Conservation (phyloP, 768 basidiomycete genomes). For the Lanmaoa rubissima region DNA sequence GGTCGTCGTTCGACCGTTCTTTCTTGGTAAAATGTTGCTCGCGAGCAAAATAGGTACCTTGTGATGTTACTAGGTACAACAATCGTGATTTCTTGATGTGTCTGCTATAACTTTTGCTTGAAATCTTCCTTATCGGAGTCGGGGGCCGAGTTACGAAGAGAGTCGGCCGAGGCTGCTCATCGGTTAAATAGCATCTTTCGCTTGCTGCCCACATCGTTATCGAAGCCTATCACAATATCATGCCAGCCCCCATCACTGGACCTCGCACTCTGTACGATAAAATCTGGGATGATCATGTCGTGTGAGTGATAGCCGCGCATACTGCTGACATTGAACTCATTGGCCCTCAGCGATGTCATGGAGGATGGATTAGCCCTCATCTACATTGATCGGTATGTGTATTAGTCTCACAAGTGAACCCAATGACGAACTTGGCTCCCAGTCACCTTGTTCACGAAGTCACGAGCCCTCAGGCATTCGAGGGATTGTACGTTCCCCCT, state of each 20-base stretch:
- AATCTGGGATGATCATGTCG: slow-evolving; percentile 96
- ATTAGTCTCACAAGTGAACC: neutral
- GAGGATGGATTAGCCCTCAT: slow-evolving; percentile 77
- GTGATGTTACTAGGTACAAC: too few species aligned
- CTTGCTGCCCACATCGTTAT: neutral
- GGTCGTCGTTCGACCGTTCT: too few species aligned
- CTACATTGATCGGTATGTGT: slow-evolving; percentile 73
- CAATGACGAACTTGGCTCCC: neutral
- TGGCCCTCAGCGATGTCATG: slow-evolving; percentile 54
- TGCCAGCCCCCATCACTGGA: slow-evolving; percentile 54
- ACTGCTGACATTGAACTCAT: slow-evolving; percentile 8
- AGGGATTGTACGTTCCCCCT: slow-evolving; percentile 61
- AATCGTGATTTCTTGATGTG: too few species aligned
- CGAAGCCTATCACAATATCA: slow-evolving; percentile 24
- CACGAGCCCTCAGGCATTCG: slow-evolving; percentile 91
- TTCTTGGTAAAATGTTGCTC: too few species aligned
- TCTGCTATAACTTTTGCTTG: too few species aligned
- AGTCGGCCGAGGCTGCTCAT: slow-evolving; percentile 13
- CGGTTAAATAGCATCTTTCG: slow-evolving; percentile 7
- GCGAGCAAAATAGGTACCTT: too few species aligned
- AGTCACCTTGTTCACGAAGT: slow-evolving; percentile 83
- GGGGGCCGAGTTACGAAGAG: slow-evolving; percentile 2
- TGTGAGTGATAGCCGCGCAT: slow-evolving; percentile 47
- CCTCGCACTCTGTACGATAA: slow-evolving; percentile 96
- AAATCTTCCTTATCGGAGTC: neutral